These are phyloP conservation scores for Cercospora zeina DNA, from an alignment of 2,329 filamentous ascomycete genomes.

Conservation along the genomic window DNA sequence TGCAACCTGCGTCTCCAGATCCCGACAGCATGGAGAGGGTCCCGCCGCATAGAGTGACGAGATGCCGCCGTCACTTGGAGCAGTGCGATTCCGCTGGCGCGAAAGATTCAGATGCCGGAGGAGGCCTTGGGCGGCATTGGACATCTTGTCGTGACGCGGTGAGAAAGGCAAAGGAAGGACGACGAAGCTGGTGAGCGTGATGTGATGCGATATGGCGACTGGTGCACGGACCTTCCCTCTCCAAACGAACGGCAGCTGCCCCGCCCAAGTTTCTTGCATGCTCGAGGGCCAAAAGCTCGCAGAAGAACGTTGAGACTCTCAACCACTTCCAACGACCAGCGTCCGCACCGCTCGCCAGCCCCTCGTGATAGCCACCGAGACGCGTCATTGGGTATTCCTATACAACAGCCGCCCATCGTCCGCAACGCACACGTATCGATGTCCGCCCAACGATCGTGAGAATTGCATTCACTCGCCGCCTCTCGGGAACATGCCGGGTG, in stretches of 20 bases:
- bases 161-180: background rate
- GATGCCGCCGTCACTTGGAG: background rate
- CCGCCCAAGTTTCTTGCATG: background rate
- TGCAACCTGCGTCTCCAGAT: background rate
- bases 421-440: background rate
- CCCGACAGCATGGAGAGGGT: background rate
- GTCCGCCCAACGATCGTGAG: conserved; percentile 1
- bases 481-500: conserved; percentile 5
- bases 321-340: background rate
- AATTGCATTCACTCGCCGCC: conserved; percentile 6
- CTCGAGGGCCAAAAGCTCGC: background rate
- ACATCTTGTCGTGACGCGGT: background rate
- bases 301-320: conserved; percentile 1
- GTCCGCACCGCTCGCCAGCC: background rate
- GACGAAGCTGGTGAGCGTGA: background rate
- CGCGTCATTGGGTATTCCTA: background rate
- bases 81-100: background rate
- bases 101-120: background rate
- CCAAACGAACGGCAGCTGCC: background rate
- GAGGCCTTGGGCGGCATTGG: background rate
- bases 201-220: no score
- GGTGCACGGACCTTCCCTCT: background rate
- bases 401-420: background rate
- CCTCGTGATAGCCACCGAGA: background rate
- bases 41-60: background rate